Base-by-base conservation (phyloP, 805 yeast species). In the Yamadazyma paraphyllophila region DNA sequence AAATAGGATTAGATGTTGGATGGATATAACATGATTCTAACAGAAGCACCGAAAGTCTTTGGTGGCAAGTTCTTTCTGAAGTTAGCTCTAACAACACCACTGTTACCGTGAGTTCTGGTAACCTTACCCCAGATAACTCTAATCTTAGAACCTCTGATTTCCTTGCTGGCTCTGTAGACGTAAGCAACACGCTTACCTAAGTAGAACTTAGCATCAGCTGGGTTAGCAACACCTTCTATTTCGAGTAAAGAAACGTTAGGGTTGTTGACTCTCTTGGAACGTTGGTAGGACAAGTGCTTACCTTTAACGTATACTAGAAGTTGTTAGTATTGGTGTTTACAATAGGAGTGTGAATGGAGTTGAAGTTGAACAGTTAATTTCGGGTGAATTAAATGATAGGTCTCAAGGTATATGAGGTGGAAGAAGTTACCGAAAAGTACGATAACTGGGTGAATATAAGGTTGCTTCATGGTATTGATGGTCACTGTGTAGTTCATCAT, bases 61-160 rank as follows among this genome's bases (percentile, higher is more conserved):
- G 99, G 91, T 77, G 99, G 99, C 73, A 94, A 85, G 91, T 94
- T 94, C 78, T 87, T 83, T 82, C 88, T 91, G 96, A 94, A 94
- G 80, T 84, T 88, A 69, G 99, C 98, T 81, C 99, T 92, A 65
- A 94, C 97, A 62, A 88, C 80, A 80, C 99, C 99, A 67, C 85
- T 80, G 91, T 83, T 88, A 77, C 99, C 99, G 86, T 94, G 99
- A 64, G 97, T 81, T 85, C 98, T 91, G 80, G 95, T 80, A 64
- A 94, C 82, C 82, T 92, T 92, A 77, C 99, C 99, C 99, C 99
- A 94, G 81, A 94, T 90, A 69, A 94, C 97, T 82, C 98, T 89
- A 82, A 92, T 88, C 83, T 94, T 92, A 66, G 98, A 80, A 76
- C 98, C 98, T 85, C 96, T 88, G 72, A 91, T 77, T 81, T 91